phyloP scores from a whole-genome alignment of 2,329 filamentous ascomycete species.

The Thyridium curvatum region DNA sequence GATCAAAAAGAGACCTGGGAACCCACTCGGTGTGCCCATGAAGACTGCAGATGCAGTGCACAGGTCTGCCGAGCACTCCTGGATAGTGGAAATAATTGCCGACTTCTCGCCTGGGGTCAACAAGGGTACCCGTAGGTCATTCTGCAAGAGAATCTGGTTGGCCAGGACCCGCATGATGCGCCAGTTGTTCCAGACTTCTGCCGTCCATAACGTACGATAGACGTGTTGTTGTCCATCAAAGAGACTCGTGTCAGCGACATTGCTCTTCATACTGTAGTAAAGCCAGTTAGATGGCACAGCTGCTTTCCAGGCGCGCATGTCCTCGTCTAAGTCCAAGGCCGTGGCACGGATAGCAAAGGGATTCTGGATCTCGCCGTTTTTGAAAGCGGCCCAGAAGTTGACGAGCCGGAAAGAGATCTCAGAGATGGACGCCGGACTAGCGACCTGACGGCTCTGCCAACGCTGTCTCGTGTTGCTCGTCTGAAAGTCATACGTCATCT shows the following conservation, averaged over 20 bases:
- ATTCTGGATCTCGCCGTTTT: conserved; percentile 8
- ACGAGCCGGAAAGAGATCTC: conserved; percentile 11
- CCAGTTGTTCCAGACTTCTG: conserved; percentile 16
- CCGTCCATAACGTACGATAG: conserved; percentile 9
- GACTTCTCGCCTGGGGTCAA: background rate
- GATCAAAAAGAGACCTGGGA: background rate
- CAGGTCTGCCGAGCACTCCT: conserved; percentile 6
- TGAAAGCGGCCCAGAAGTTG: conserved; percentile 13
- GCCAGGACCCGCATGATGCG: conserved; percentile 9
- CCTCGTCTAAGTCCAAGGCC: conserved; percentile 5
- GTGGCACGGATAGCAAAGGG: conserved; percentile 3
- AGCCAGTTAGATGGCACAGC: background rate
- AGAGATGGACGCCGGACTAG: conserved; percentile 4
- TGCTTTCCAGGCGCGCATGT: conserved; percentile 3
- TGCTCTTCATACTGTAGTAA: conserved; percentile 1
- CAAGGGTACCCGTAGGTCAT: background rate
- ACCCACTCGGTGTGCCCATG: conserved; percentile 4
- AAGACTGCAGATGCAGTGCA: conserved; percentile 9
- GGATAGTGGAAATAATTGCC: conserved; percentile 3
- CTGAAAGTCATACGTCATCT: conserved; percentile 3
- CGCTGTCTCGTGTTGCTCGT: background rate
- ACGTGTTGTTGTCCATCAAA: conserved; percentile 10
- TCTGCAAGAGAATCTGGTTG: conserved; percentile 8
- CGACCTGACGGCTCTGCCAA: background rate
- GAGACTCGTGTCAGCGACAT: background rate